Conservation (phyloP, 2,329 filamentous ascomycete genomes). For the Fusarium buxicola region DNA sequence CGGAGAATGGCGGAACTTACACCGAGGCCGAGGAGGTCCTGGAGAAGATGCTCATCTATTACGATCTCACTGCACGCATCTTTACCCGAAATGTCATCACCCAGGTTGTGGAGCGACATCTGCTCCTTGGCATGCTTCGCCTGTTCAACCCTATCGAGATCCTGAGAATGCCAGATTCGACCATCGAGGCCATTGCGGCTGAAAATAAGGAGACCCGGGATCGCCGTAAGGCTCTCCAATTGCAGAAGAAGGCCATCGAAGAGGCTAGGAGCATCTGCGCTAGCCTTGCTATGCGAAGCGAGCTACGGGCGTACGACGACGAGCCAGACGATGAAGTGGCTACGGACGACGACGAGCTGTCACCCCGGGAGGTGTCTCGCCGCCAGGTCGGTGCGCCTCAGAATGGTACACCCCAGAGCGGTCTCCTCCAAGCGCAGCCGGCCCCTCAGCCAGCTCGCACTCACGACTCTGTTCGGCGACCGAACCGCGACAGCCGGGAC, state of each 20-base stretch:
- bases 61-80: constrained; percentile 63
- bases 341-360: constrained; percentile 49
- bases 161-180: constrained; percentile 57
- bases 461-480: constrained; percentile 39
- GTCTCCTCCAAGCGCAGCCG: constrained; percentile 30
- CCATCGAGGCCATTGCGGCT: constrained; percentile 62
- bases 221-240: constrained; percentile 59
- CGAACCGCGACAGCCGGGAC: constrained; percentile 41
- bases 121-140: constrained; percentile 63
- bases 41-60: constrained; percentile 68
- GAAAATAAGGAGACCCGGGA: constrained; percentile 66
- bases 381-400: constrained; percentile 37
- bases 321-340: constrained; percentile 49
- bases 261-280: constrained; percentile 63
- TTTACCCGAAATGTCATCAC: constrained; percentile 66
- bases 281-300: constrained; percentile 64
- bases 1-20: constrained; percentile 59
- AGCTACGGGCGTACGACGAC: constrained; percentile 56
- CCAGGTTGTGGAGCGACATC: constrained; percentile 63
- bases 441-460: constrained; percentile 22
- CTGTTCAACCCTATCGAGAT: constrained; percentile 66
- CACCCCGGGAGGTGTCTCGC: constrained; percentile 19
- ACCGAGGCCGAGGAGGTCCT: constrained; percentile 64
- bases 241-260: constrained; percentile 62
- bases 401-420: constrained; percentile 30